Evolutionary conservation across 768 basidiomycete genomes (phyloP).

Genomic region (Lentinula guzmanii): DNA sequence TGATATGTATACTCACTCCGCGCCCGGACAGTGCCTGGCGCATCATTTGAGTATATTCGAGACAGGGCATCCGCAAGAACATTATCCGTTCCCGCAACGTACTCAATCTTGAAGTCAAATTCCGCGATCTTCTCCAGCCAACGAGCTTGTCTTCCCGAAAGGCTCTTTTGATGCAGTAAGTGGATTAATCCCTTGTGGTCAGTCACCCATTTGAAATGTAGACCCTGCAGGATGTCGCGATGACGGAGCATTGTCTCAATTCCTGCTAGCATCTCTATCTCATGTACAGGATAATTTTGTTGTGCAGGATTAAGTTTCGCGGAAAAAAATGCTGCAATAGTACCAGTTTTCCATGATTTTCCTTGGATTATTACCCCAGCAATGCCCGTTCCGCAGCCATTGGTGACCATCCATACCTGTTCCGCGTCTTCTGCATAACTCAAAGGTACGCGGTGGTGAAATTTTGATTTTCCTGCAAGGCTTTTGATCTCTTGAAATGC

Average conservation of each 20-base stretch:
- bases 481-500: too few species aligned
- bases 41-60: too few species aligned
- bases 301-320: conserved; percentile 15
- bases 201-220: conserved; percentile 20
- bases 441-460: conserved; percentile 7
- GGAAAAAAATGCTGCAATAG: conserved; percentile 13
- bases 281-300: conserved; percentile 20
- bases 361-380: conserved; percentile 14
- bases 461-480: not conserved
- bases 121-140: too few species aligned
- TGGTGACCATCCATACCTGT: conserved; percentile 10
- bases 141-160: too few species aligned
- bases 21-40: too few species aligned
- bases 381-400: conserved; percentile 11
- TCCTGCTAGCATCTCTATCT: conserved; percentile 30
- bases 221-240: conserved; percentile 22
- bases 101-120: too few species aligned
- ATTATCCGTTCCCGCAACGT: too few species aligned
- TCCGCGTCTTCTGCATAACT: conserved; percentile 3
- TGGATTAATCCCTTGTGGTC: conserved; percentile 28
- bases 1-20: too few species aligned
- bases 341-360: conserved; percentile 3
- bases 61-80: too few species aligned
- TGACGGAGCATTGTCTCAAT: conserved; percentile 28
- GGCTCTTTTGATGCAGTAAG: conserved; percentile 22